These are phyloP conservation scores for Seminavis robusta DNA, from an alignment of 108 stramenopile genomes.

Conservation along the genomic window DNA sequence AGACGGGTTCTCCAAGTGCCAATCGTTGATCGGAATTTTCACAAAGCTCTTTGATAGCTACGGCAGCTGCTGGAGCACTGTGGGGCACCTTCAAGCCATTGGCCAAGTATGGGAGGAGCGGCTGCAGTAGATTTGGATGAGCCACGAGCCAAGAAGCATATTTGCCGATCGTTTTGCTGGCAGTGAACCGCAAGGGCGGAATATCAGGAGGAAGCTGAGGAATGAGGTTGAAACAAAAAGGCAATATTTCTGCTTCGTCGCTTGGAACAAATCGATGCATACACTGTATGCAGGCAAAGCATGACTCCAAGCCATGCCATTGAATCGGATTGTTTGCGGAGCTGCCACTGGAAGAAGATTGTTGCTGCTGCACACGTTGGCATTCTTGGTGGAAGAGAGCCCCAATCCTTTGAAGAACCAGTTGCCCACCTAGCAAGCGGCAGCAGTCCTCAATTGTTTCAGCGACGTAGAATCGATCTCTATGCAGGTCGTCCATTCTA, in stretches of 20 bases:
- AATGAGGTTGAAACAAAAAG: slow-evolving; percentile 70
- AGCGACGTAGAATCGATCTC: slow-evolving; percentile 69
- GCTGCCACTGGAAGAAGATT: slow-evolving; percentile 1
- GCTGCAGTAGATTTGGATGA: slow-evolving; percentile 70
- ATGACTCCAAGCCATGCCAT: slow-evolving; percentile 87
- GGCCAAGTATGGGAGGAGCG: slow-evolving; percentile 78
- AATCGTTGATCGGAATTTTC: slow-evolving; percentile 57
- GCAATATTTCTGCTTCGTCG: slow-evolving; percentile 68
- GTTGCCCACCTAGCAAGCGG: slow-evolving; percentile 71
- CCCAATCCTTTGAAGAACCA: slow-evolving; percentile 57
- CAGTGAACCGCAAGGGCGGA: slow-evolving; percentile 64
- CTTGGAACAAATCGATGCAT: slow-evolving; percentile 72
- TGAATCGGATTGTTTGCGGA: slow-evolving; percentile 15
- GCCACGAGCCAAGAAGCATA: slow-evolving; percentile 80
- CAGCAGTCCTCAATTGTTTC: slow-evolving; percentile 90
- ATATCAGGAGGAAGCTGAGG: slow-evolving; percentile 66
- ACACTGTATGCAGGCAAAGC: slow-evolving; percentile 65
- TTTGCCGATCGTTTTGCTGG: slow-evolving; percentile 77
- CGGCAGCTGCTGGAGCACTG: slow-evolving; percentile 74
- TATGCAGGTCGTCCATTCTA: slow-evolving; percentile 69
- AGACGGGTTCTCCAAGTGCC: slow-evolving; percentile 72
- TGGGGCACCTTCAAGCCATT: slow-evolving; percentile 69
- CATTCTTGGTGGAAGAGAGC: slow-evolving; percentile 47
- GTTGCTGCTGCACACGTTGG: slow-evolving; percentile 14
- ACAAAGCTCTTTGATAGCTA: slow-evolving; percentile 86